Evolutionary conservation across 768 basidiomycete genomes (phyloP).

Genomic region (Calocera viscosa): DNA sequence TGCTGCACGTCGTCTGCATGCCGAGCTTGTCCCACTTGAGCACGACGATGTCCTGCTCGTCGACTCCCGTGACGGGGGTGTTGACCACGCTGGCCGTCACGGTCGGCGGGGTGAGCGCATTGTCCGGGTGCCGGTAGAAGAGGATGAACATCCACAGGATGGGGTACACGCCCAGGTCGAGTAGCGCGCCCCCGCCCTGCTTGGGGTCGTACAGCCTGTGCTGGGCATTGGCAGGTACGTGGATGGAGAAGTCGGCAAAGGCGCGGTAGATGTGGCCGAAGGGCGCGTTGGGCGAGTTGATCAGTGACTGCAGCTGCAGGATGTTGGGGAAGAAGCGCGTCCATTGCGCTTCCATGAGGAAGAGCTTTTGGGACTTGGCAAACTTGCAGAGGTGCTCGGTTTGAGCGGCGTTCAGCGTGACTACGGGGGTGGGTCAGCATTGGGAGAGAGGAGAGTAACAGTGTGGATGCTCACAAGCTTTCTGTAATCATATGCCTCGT

Average conservation of each 20-base stretch:
- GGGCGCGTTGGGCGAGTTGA: slow-evolving; percentile 8
- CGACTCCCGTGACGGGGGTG: slow-evolving; percentile 11
- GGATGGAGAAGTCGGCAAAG: slow-evolving; percentile 17
- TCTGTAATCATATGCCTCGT: slow-evolving; percentile 8
- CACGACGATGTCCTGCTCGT: slow-evolving; percentile 14
- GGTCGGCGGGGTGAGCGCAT: not conserved
- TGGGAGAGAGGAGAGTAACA: not conserved
- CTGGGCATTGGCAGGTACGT: not conserved
- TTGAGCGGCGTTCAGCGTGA: slow-evolving; percentile 19
- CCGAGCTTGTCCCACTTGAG: slow-evolving; percentile 12
- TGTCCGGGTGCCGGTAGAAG: slow-evolving; percentile 14
- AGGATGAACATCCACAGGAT: slow-evolving; percentile 17
- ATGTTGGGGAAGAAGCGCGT: slow-evolving; percentile 20
- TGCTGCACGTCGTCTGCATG: slow-evolving; percentile 5
- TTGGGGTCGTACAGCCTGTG: slow-evolving; percentile 16
- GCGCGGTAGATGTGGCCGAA: slow-evolving; percentile 16
- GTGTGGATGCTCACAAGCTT: slow-evolving; percentile 12
- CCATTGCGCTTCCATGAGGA: slow-evolving; percentile 19
- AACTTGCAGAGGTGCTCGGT: slow-evolving; percentile 14
- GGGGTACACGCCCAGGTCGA: slow-evolving; percentile 20
- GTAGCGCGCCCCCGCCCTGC: slow-evolving; percentile 19
- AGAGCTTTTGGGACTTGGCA: slow-evolving; percentile 12
- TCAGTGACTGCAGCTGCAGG: slow-evolving; percentile 12
- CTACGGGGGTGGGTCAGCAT: slow-evolving; percentile 6
- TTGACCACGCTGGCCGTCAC: slow-evolving; percentile 12